Evolutionary conservation across 129 eudicot species (phyloP).

Genomic region (Saposhnikovia divaricata): DNA sequence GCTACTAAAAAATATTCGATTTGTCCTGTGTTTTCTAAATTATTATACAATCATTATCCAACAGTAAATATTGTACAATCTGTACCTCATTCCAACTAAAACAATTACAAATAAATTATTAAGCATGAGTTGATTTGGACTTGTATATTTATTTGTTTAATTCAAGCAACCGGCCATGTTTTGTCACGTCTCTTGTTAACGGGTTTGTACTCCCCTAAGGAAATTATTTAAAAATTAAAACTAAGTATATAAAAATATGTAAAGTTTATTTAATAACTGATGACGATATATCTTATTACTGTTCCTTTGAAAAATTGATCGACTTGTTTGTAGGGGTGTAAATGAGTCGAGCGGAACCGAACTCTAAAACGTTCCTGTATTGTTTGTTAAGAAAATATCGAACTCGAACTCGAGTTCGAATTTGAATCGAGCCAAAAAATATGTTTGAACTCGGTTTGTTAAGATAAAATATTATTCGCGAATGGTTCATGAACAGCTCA

Average conservation of each 20-base stretch:
- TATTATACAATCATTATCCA: too few relatives aligned
- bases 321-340: too few relatives aligned
- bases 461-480: too few relatives aligned
- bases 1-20: neutral
- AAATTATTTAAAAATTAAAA: too few relatives aligned
- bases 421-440: too few relatives aligned
- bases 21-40: neutral
- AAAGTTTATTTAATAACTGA: neutral
- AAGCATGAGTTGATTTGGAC: neutral
- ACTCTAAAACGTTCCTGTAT: too few relatives aligned
- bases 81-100: neutral
- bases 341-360: too few relatives aligned
- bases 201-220: neutral
- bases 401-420: too few relatives aligned
- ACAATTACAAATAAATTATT: neutral
- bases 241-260: too few relatives aligned
- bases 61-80: neutral
- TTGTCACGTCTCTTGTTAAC: neutral
- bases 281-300: neutral
- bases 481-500: too few relatives aligned
- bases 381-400: too few relatives aligned
- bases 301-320: neutral
- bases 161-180: neutral
- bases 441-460: too few relatives aligned
- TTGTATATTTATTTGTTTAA: neutral